These are phyloP conservation scores for Phytophthora colocasiae DNA, from an alignment of 352 stramenopile genomes.

Conservation along the genomic window DNA sequence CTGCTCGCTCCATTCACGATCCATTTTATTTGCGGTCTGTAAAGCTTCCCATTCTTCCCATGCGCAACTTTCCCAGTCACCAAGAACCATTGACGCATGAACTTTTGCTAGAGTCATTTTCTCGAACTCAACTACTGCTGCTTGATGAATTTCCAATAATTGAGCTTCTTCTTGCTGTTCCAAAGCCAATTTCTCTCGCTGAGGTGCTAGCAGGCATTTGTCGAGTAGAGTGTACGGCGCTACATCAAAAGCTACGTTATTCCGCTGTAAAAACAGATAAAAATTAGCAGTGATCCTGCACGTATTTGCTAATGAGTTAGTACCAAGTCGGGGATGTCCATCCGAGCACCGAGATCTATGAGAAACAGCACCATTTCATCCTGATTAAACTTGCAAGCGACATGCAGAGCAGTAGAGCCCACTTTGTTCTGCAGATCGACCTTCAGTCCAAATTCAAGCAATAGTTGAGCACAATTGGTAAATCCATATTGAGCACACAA, in stretches of 20 bases:
- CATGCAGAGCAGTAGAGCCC: constrained; percentile 58
- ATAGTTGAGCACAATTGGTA: constrained; percentile 42
- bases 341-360: constrained; percentile 36
- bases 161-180: constrained; percentile 29
- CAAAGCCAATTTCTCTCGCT: constrained; percentile 23
- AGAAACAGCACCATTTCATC: constrained; percentile 46
- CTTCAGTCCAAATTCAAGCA: constrained; percentile 42
- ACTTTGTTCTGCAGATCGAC: constrained; percentile 65
- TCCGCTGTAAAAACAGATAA: constrained; percentile 32
- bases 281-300: background rate
- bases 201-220: constrained; percentile 45
- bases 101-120: constrained; percentile 21
- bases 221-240: constrained; percentile 52
- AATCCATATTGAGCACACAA: constrained; percentile 68
- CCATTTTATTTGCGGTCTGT: constrained; percentile 17
- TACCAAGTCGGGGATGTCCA: constrained; percentile 63
- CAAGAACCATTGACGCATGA: constrained; percentile 43
- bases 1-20: constrained; percentile 38
- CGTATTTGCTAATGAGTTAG: background rate
- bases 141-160: constrained; percentile 22
- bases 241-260: constrained; percentile 59
- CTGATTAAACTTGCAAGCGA: constrained; percentile 64
- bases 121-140: constrained; percentile 24
- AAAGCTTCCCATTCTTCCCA: constrained; percentile 38
- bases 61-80: constrained; percentile 44